Percentiles rank a stretch among this genome's conserved stretches.
Conservation (phyloP, 2,329 filamentous ascomycete genomes). For the Byssochlamys sp. region DNA sequence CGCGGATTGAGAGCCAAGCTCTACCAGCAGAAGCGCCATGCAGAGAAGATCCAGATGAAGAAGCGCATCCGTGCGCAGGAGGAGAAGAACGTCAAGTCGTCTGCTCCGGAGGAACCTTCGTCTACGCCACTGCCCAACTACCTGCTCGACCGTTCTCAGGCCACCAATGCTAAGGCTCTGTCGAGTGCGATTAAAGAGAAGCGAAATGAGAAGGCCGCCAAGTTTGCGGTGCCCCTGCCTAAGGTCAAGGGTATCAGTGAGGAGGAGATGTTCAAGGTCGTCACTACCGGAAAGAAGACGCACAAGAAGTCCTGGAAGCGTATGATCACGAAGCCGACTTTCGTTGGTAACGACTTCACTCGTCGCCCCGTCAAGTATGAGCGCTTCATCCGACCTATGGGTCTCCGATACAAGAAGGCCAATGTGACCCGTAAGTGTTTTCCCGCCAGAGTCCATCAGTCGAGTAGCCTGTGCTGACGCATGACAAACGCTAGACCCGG, state of each 20-base stretch:
- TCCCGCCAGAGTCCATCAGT: background rate
- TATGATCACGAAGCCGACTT: conserved; percentile 70
- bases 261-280: conserved; percentile 95
- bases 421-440: conserved; percentile 46
- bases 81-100: conserved; percentile 86
- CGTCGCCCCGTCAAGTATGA: conserved; percentile 70
- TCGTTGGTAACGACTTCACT: conserved; percentile 86
- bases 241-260: conserved; percentile 90
- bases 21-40: conserved; percentile 82
- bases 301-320: conserved; percentile 65
- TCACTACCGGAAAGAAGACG: conserved; percentile 92
- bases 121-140: conserved; percentile 81
- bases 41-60: conserved; percentile 97
- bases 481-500: conserved; percentile 45
- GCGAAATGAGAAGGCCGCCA: conserved; percentile 82
- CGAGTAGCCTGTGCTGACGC: conserved; percentile 17
- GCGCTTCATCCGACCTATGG: conserved; percentile 66
- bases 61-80: conserved; percentile 92
- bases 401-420: conserved; percentile 69
- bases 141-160: conserved; percentile 72
- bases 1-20: conserved; percentile 86
- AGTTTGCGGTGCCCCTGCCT: conserved; percentile 82
- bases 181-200: conserved; percentile 90
- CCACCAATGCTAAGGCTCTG: conserved; percentile 63
- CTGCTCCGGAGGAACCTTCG: conserved; percentile 65